These are phyloP conservation scores for Yamadazyma olivae DNA, from an alignment of 805 yeast genomes.

Conservation along the genomic window DNA sequence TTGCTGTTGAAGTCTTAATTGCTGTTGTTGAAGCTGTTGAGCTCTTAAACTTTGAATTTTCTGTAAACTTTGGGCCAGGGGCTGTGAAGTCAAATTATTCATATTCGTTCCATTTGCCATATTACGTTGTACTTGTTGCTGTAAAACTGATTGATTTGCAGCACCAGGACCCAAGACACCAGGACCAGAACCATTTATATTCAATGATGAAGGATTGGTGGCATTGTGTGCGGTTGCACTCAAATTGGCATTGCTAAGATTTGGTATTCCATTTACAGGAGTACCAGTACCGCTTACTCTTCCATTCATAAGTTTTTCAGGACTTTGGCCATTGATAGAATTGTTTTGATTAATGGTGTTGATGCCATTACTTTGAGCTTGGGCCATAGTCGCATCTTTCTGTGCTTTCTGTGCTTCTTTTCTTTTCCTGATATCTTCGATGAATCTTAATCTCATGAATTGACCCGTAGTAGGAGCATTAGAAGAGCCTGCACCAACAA, in stretches of 20 bases:
- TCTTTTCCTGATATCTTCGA: constrained; percentile 79
- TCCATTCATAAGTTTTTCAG: constrained; percentile 11
- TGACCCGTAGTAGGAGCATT: constrained; percentile 35
- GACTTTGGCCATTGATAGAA: constrained; percentile 13
- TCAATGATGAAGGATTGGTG: too few relatives aligned
- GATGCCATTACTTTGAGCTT: constrained; percentile 13
- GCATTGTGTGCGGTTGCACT: too few relatives aligned
- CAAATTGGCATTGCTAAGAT: too few relatives aligned
- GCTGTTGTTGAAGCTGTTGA: constrained; percentile 16
- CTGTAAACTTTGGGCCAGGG: constrained; percentile 1
- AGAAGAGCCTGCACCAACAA: constrained; percentile 1
- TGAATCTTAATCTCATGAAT: constrained; percentile 82
- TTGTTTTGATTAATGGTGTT: constrained; percentile 15
- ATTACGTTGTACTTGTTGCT: too few relatives aligned
- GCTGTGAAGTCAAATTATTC: neutral
- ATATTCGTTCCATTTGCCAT: constrained; percentile 1
- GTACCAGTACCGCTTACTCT: constrained; percentile 7
- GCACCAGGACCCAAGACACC: too few relatives aligned
- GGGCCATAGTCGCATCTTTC: constrained; percentile 39
- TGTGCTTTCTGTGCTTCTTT: constrained; percentile 44
- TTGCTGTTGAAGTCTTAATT: too few relatives aligned
- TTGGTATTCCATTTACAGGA: too few relatives aligned
- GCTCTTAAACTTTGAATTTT: constrained; percentile 14
- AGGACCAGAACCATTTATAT: too few relatives aligned
- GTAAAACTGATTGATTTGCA: too few relatives aligned